A percentile compares a stretch with the other conserved stretches of the same genome.
These are phyloP conservation scores for Nephelium lappaceum DNA, from an alignment of 345 rosid genomes.

Conservation along the genomic window DNA sequence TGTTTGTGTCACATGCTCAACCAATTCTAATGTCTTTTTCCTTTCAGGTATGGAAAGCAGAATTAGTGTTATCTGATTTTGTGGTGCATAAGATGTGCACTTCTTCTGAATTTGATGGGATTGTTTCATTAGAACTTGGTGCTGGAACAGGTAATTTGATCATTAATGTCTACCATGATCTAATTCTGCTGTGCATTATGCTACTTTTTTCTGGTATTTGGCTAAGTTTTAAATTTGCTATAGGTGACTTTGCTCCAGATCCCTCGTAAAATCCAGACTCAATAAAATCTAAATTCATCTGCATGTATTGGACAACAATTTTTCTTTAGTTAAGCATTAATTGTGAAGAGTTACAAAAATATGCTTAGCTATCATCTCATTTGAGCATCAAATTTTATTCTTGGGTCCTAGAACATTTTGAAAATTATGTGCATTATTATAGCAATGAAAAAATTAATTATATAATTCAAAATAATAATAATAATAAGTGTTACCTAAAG, in stretches of 20 bases:
- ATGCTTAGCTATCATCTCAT: neutral
- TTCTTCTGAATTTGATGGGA: constrained; percentile 58
- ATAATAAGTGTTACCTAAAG: neutral
- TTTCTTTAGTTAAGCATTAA: neutral
- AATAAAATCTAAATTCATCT: neutral
- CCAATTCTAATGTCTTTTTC: constrained; percentile 8
- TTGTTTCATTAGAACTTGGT: constrained; percentile 70
- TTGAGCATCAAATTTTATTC: neutral
- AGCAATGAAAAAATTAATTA: neutral
- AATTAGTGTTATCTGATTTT: constrained; percentile 73
- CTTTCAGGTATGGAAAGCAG: constrained; percentile 88
- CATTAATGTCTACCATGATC: neutral
- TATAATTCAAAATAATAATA: too few species aligned
- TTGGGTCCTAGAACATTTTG: neutral
- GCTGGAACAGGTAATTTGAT: constrained; percentile 78
- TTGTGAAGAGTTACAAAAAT: neutral
- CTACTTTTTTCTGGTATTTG: neutral
- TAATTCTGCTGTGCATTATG: neutral
- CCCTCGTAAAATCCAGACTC: neutral
- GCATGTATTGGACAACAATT: neutral
- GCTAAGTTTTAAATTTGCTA: neutral
- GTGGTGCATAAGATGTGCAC: constrained; percentile 71
- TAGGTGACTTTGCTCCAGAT: neutral
- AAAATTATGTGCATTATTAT: neutral
- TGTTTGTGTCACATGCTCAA: neutral